phyloP scores from a whole-genome alignment of 2,329 filamentous ascomycete species.

The Aspergillus hortae region DNA sequence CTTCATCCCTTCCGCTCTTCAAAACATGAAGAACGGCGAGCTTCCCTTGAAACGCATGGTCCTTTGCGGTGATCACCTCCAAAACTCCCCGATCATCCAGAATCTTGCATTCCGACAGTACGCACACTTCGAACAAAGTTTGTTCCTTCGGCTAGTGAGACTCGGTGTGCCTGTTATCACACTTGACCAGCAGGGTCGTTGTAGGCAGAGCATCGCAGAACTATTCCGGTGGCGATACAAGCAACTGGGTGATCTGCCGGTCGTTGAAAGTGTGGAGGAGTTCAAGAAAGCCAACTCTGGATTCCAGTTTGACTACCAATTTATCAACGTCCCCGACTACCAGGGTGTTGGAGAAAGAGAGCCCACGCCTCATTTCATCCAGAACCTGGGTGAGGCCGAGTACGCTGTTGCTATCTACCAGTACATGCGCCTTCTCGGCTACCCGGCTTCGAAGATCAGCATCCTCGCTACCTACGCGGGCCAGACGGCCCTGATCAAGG shows the following conservation, averaged over 20 bases:
- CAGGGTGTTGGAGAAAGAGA: constrained; percentile 85
- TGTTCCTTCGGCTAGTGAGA: constrained; percentile 87
- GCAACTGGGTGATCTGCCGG: constrained; percentile 72
- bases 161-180: constrained; percentile 87
- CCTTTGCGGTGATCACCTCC: constrained; percentile 89
- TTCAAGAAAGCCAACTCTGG: constrained; percentile 84
- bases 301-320: constrained; percentile 92
- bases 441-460: constrained; percentile 76
- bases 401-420: constrained; percentile 94
- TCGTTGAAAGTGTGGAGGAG: constrained; percentile 64
- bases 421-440: constrained; percentile 95
- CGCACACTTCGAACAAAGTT: constrained; percentile 90
- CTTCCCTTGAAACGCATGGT: constrained; percentile 81
- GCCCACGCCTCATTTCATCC: constrained; percentile 89
- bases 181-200: constrained; percentile 90
- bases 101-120: constrained; percentile 92
- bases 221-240: constrained; percentile 94
- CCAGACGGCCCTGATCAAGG: constrained; percentile 80
- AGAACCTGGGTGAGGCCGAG: constrained; percentile 95
- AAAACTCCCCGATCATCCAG: constrained; percentile 95
- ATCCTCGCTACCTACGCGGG: constrained; percentile 94
- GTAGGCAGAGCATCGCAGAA: constrained; percentile 78
- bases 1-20: constrained; percentile 91
- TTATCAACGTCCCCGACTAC: constrained; percentile 92
- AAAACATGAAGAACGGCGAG: constrained; percentile 70